Percentiles rank a stretch among this genome's conserved stretches.
These are phyloP conservation scores for Mucor mucedo DNA, from an alignment of 371 early-diverging fungal genomes.

Conservation along the genomic window DNA sequence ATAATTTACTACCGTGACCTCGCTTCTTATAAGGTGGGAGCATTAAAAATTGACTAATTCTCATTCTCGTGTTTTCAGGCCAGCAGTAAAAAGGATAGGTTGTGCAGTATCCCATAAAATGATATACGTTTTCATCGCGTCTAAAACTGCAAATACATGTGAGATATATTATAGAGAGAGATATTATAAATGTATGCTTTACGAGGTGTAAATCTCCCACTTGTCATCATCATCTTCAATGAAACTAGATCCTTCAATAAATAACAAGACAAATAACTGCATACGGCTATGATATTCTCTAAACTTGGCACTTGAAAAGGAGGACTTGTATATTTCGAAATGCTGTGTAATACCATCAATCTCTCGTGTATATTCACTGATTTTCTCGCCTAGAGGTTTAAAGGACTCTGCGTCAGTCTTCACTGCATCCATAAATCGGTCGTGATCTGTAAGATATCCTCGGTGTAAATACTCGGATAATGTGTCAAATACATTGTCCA, in stretches of 20 bases:
- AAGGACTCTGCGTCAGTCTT: slow-evolving; percentile 64
- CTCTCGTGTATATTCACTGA: slow-evolving; percentile 65
- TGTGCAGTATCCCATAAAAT: slow-evolving; percentile 81
- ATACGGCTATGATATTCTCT: slow-evolving; percentile 78
- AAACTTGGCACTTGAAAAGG: slow-evolving; percentile 65
- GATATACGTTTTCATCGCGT: slow-evolving; percentile 54
- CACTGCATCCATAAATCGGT: slow-evolving; percentile 66
- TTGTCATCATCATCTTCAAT: slow-evolving; percentile 84
- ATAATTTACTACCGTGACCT: slow-evolving; percentile 85
- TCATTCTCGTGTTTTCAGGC: slow-evolving; percentile 77
- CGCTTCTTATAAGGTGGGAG: slow-evolving; percentile 85
- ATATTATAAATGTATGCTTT: neutral
- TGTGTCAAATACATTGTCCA: slow-evolving; percentile 50
- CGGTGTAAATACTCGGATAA: slow-evolving; percentile 37
- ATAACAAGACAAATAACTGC: slow-evolving; percentile 79
- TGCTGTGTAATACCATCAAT: slow-evolving; percentile 46
- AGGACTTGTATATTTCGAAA: slow-evolving; percentile 76
- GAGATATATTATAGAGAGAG: neutral
- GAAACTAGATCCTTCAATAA: slow-evolving; percentile 90
- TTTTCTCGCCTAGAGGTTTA: slow-evolving; percentile 73
- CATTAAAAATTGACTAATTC: slow-evolving; percentile 92
- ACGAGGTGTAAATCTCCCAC: slow-evolving; percentile 83
- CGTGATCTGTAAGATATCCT: slow-evolving; percentile 61
- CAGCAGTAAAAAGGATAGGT: slow-evolving; percentile 84
- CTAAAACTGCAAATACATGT: slow-evolving; percentile 31